Conservation (phyloP, 495 filamentous ascomycete species). For the Penicillium bialowiezense region DNA sequence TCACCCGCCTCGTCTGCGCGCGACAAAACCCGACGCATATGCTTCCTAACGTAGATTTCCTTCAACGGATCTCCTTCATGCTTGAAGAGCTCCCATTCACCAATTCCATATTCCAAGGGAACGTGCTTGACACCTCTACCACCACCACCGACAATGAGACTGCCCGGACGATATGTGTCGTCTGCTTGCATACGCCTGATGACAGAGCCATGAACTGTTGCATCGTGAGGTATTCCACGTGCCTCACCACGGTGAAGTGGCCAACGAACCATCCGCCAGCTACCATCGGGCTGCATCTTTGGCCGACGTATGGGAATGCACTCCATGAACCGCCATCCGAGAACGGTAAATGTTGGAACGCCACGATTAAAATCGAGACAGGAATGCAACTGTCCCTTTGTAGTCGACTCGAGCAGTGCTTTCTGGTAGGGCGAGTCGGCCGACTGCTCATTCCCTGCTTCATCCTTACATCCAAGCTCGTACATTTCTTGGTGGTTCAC, state of each 20-base stretch:
- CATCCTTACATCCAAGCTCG: constrained; percentile 52
- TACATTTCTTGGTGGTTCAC: constrained; percentile 60
- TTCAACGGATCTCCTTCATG: too few species aligned
- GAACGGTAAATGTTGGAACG: constrained; percentile 40
- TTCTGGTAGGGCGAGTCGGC: too few species aligned
- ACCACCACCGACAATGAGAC: too few species aligned
- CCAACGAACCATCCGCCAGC: constrained; percentile 17
- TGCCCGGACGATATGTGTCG: too few species aligned
- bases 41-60: too few species aligned
- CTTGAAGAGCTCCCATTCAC: too few species aligned
- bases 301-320: constrained; percentile 70
- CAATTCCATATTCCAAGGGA: too few species aligned
- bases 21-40: too few species aligned
- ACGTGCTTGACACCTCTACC: too few species aligned
- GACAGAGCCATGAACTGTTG: constrained; percentile 42
- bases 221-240: constrained; percentile 17
- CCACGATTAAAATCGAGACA: too few species aligned
- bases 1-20: too few species aligned
- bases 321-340: constrained; percentile 72
- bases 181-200: constrained; percentile 65
- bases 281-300: constrained; percentile 51
- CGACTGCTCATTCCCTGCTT: too few species aligned
- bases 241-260: constrained; percentile 16
- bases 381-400: constrained; percentile 60
- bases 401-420: constrained; percentile 46